Base-by-base conservation (phyloP, 768 basidiomycete genomes). In the Tephrocybe sp. region DNA sequence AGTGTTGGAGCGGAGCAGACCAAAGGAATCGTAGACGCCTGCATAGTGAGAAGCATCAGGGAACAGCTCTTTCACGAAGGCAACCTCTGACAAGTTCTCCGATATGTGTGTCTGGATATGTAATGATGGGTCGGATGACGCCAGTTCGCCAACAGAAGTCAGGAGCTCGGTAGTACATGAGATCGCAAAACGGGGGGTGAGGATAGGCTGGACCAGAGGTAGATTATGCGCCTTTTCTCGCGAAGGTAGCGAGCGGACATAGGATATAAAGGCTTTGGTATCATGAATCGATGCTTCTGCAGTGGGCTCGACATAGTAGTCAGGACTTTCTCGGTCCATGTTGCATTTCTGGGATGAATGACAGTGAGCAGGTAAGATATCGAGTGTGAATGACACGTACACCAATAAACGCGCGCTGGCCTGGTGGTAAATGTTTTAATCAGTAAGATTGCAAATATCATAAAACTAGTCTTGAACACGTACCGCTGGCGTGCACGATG, bases 141-240 rank as follows among this genome's bases (percentile, higher is more conserved):
- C 88, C 34, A 96, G 68, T 4, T 70, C 58, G 8, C 88, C 84
- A 4, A 98, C 75, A 3, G 71, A 68, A 0, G 62, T 41, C 44
- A 98, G 77, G 25, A 95, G 81, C n/a, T 79, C 70, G 11, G 75
- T 66, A 0, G 93, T 84, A 68, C 93, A 96, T 10, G 90, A 85
- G 52, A 98, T 88, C 20, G 96, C 96, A 66, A 98, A 98, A n/a
- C 96, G 89, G 12, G 96, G 96, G 0, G 96, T 98, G 37, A 98
- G 71, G 61, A 93, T 84, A 4, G 96, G 96, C 50, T 90, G 89
- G 9, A 98, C 88, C 6, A 95, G 81, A 1, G 82, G 76, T 51
- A 65, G 62, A 21, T 60, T 55, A 18, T 67, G 59, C 24, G 58
- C 51, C 21, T 62, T 46, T 24, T 69, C 60, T 6, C 58, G 54